Base-by-base conservation (phyloP, 192 early-diverging fungal genomes). In the Backusella luteola region DNA sequence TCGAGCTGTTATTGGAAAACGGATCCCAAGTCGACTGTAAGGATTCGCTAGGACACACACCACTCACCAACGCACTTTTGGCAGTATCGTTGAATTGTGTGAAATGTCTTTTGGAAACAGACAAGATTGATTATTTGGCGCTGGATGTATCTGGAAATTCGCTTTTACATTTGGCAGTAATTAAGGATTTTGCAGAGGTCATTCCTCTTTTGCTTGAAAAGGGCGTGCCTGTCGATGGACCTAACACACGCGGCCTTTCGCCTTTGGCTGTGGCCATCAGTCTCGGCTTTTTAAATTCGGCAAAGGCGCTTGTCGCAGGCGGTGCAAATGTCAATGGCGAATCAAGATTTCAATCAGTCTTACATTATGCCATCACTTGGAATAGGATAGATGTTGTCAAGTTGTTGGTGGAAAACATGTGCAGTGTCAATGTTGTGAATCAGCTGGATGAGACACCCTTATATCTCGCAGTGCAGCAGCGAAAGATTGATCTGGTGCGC, bases 331-430 rank as follows among this genome's bases (percentile, higher is more conserved):
- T 80, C 4, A 74, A 84, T 38, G 67, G 53, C 23, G 44, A 56
- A 46, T 36, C 71, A 14, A 39, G 71, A 17, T 80, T 69, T 52
- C 49, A 44, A 6, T 76, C 82, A 0, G 63, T 84, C 15, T 41
- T 84, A 5, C 82, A 84, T 68, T 70, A 78, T 73, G 82, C 82
- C 3, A 71, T 84, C 1, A 71, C 56, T 14, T 84, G 82, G 82
- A 84, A 84, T 71, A n/a, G 82, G 34, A 42, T 80, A n/a, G 79
- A 77, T 41, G 79, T 74, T 26, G 72, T 84, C 17, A 46, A 73
- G 19, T 56, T 69, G 0, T 41, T 84, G 32, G 73, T 84, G 3
- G 75, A 76, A 36, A n/a, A 42, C 35, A 71, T 68, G 14, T 76
- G 76, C 26, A 34, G 70, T 26, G n/a, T 80, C 23, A 80, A 84